Conservation (phyloP, 1,139 yeast genomes). For the Taphrina sp. region DNA sequence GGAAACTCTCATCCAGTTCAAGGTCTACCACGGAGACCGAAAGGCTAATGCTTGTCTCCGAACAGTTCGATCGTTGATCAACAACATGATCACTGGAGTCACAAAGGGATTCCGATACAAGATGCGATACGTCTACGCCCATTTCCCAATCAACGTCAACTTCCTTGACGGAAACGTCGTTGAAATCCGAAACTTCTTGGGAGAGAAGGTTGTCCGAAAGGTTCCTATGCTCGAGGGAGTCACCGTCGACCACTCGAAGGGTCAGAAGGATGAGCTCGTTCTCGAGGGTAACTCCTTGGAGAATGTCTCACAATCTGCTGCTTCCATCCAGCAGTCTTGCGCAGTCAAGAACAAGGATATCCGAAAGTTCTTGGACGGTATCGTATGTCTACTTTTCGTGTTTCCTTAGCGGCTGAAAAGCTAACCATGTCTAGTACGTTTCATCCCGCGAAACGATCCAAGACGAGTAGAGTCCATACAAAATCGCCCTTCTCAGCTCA, state of each 20-base stretch:
- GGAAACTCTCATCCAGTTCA: constrained; percentile 73
- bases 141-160: constrained; percentile 99
- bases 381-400: not conserved
- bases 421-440: constrained; percentile 54
- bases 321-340: constrained; percentile 97
- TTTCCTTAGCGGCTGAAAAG: not conserved
- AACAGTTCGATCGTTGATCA: constrained; percentile 92
- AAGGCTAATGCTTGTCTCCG: constrained; percentile 99
- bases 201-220: constrained; percentile 94
- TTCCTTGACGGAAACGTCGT: constrained; percentile 71
- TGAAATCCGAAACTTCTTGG: constrained; percentile 99
- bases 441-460: constrained; percentile 90
- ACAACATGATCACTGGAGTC: constrained; percentile 97
- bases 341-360: constrained; percentile 99
- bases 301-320: constrained; percentile 97
- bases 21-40: constrained; percentile 99
- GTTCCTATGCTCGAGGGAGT: constrained; percentile 89
- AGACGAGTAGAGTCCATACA: too few relatives aligned
- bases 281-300: constrained; percentile 96
- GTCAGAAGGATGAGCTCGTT: constrained; percentile 91
- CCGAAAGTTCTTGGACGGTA: constrained; percentile 99
- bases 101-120: constrained; percentile 94
- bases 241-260: constrained; percentile 72
- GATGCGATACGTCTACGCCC: constrained; percentile 99
- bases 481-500: too few relatives aligned